Base-by-base conservation (phyloP, 2,329 filamentous ascomycete species). In the Massarina eburnea region DNA sequence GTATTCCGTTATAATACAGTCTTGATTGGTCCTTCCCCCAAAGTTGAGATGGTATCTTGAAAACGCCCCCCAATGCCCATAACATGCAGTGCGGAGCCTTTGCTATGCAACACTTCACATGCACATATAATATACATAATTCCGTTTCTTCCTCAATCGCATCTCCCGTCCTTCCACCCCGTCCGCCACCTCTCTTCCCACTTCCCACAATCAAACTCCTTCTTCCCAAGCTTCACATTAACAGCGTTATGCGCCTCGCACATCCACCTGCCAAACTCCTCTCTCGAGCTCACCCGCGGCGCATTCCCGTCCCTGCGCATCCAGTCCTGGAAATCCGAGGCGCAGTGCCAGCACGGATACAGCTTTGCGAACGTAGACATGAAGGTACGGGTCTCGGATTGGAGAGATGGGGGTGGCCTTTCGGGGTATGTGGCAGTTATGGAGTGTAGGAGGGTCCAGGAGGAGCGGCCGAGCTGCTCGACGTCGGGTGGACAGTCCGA, bases 131-230 rank as follows among this genome's bases (percentile, higher is more conserved):
- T 27, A 18, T 44, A 42, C 37, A 39, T 29, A 42, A 30, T 38
- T 26, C 37, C 1, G 12, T n/a, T 18, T 36, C 34, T 36, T 36
- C 2, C 34, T 18, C 4, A 84, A 71, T 81, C 82, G 67, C 83
- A 86, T 45, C 82, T 73, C 17, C 83, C 83, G 74, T 86, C 83
- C 67, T 78, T 82, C 86, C 88, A 96, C 0, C 94, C 94, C 1
- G 88, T 94, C 73, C 88, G 80, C 94, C 94, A 99, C 68, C 94
- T 81, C 78, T 97, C 89, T 70, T 96, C 85, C 92, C 94, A 97
- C 61, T 78, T 82, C 44, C 76, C 77, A 73, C 94, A 99, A 77
- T 99, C 91, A 73, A 99, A 99, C 58, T 80, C 80, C 48, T 82
- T 79, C 80, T 99, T 99, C 39, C 94, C 94, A 58, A 99, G 71